Base-by-base conservation (phyloP, 805 yeast genomes). In the Cephaloascus albidus region DNA sequence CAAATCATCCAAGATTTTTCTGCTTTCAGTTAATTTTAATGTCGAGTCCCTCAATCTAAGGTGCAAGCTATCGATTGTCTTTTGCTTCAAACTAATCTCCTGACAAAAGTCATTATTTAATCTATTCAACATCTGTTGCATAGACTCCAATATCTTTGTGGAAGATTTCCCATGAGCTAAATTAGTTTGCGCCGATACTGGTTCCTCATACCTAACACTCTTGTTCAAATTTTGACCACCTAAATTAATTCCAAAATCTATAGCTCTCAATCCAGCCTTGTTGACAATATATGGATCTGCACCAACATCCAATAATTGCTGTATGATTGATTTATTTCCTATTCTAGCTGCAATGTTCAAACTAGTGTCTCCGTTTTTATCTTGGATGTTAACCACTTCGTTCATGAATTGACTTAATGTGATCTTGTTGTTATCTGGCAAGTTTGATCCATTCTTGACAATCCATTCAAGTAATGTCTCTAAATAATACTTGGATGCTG, bases 351-450 rank as follows among this genome's bases (percentile, higher is more conserved):
- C 94, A 40, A 93, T 85, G 54, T 89, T 95, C 43, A 93, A 67
- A 36, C 96, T 89, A 0, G 98, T 93, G 55, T 93, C 96, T 19
- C 98, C 98, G 51, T 89, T 89, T 40, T 78, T 68, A 61, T 93
- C 98, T 45, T 82, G 85, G n/a, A 84, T 83, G 55, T 93, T 90
- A 39, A 90, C 81, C 49, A 93, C 74, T 36, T 78, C 76, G 15
- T 73, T 65, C 65, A 82, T 79, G 46, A 82, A 76, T 52, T 72
- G 65, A 10, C 74, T 71, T 19, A 84, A 61, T 32, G 75, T 63
- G 36, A 74, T 58, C 15, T 66, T 62, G 33, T 73, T 67, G 20
- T 65, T 58, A 3, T 45, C 50, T 14, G 74, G 65, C 37, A 77
- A 50, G 16, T 58, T 57, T 1, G 60, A 35, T 2, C 80, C 81